A percentile compares a stretch with the other conserved stretches of the same genome.
Evolutionary conservation across 2,329 filamentous ascomycete genomes (phyloP).

Genomic region (Acephala macrosclerotiorum): DNA sequence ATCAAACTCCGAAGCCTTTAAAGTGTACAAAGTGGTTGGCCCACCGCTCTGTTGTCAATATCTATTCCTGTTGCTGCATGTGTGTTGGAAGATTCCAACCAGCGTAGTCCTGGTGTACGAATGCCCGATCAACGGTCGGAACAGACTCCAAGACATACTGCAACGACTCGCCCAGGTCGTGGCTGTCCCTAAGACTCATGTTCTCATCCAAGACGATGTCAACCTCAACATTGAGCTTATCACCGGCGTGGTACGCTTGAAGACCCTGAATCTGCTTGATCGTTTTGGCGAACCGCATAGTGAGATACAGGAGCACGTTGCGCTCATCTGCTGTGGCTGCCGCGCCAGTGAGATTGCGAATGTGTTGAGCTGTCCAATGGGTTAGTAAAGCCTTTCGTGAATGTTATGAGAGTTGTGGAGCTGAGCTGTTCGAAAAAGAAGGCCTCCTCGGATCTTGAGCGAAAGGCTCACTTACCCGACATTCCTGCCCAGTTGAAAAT

Average conservation of each 20-base stretch:
- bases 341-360: constrained; percentile 64
- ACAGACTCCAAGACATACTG: constrained; percentile 67
- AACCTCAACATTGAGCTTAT: constrained; percentile 68
- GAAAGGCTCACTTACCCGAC: too few relatives aligned
- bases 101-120: constrained; percentile 50
- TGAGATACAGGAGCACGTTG: constrained; percentile 66
- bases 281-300: constrained; percentile 61
- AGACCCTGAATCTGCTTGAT: constrained; percentile 61
- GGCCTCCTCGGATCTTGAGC: too few relatives aligned
- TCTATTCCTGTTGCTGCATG: constrained; percentile 45
- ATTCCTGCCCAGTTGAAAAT: constrained; percentile 74
- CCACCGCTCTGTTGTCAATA: constrained; percentile 34
- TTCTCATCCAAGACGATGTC: constrained; percentile 64
- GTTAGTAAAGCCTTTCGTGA: too few relatives aligned
- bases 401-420: too few relatives aligned
- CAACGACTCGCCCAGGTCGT: constrained; percentile 68
- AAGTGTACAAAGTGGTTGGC: background rate
- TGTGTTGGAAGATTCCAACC: constrained; percentile 45
- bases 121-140: constrained; percentile 49
- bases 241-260: constrained; percentile 66
- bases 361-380: constrained; percentile 64
- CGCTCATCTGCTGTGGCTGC: constrained; percentile 58
- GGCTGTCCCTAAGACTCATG: constrained; percentile 57
- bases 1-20: background rate
- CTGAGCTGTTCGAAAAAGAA: too few relatives aligned